phyloP scores from a whole-genome alignment of 495 filamentous ascomycete species.

The Cairneyella variabilis region DNA sequence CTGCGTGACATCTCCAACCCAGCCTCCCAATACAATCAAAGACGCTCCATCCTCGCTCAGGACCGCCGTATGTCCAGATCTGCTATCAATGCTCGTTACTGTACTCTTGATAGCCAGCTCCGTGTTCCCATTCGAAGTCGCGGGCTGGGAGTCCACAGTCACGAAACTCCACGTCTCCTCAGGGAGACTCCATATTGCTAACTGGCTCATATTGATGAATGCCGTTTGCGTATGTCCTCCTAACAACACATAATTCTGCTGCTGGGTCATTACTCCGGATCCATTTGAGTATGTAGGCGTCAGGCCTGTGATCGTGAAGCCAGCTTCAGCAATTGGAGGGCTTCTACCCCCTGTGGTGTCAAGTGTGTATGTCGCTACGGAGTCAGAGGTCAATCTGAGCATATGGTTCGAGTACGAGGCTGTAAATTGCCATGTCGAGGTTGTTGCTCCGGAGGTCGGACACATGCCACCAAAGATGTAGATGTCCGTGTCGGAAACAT shows the following conservation, averaged over 20 bases:
- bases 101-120: constrained; percentile 24
- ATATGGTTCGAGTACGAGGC: constrained; percentile 77
- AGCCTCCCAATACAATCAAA: constrained; percentile 79
- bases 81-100: constrained; percentile 71
- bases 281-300: constrained; percentile 56
- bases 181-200: constrained; percentile 82
- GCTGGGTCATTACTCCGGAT: constrained; percentile 51
- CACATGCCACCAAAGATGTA: constrained; percentile 92
- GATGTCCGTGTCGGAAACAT: constrained; percentile 42
- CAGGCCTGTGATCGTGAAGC: constrained; percentile 76
- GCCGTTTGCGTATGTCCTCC: constrained; percentile 81
- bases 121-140: constrained; percentile 24
- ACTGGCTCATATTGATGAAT: constrained; percentile 90
- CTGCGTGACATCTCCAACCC: constrained; percentile 75
- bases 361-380: constrained; percentile 11
- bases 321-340: constrained; percentile 74
- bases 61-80: constrained; percentile 84
- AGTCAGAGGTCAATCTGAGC: constrained; percentile 50
- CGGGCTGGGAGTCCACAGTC: constrained; percentile 46
- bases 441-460: constrained; percentile 45
- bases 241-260: constrained; percentile 74
- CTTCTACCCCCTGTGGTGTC: constrained; percentile 29
- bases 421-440: constrained; percentile 50
- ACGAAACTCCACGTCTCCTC: constrained; percentile 84
- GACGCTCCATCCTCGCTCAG: constrained; percentile 70